Conservation (phyloP, 345 rosid genomes). For the Bruguiera sexangula region DNA sequence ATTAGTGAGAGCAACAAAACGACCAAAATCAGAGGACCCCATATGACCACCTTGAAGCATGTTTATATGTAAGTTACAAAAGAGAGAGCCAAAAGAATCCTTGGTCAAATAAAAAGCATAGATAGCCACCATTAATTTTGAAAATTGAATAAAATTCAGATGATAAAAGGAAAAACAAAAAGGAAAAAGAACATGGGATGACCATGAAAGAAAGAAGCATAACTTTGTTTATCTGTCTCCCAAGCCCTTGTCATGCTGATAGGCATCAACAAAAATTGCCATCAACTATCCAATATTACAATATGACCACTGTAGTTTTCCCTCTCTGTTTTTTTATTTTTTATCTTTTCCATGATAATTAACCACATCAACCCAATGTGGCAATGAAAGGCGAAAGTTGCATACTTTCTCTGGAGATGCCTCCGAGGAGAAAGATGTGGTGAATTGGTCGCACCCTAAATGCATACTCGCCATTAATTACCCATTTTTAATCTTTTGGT, state of each 20-base stretch:
- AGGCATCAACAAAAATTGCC: slow-evolving; percentile 18
- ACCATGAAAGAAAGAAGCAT: slow-evolving; percentile 3
- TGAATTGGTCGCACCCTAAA: no score
- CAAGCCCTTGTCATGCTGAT: slow-evolving; percentile 31
- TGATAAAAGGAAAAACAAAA: slow-evolving; percentile 8
- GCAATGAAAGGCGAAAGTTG: no score
- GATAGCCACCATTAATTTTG: slow-evolving; percentile 21
- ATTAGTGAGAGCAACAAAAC: slow-evolving; percentile 16
- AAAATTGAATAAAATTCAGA: neutral
- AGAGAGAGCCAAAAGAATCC: slow-evolving; percentile 6
- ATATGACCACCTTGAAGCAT: neutral
- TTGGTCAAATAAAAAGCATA: slow-evolving; percentile 12
- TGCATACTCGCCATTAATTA: no score
- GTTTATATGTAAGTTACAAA: neutral
- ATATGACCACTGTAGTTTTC: neutral
- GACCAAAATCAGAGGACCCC: slow-evolving; percentile 13
- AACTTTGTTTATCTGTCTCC: slow-evolving; percentile 42
- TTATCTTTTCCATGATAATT: no score
- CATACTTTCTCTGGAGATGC: no score
- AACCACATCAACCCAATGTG: no score
- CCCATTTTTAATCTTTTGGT: no score
- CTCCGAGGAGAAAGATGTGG: no score
- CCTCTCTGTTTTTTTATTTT: neutral
- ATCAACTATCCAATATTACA: slow-evolving; percentile 2
- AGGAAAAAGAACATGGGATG: slow-evolving; percentile 2